A percentile compares a stretch with the other conserved stretches of the same genome.
These are phyloP conservation scores for Porcisia deanei DNA, from an alignment of 208 protist genomes.

Conservation along the genomic window DNA sequence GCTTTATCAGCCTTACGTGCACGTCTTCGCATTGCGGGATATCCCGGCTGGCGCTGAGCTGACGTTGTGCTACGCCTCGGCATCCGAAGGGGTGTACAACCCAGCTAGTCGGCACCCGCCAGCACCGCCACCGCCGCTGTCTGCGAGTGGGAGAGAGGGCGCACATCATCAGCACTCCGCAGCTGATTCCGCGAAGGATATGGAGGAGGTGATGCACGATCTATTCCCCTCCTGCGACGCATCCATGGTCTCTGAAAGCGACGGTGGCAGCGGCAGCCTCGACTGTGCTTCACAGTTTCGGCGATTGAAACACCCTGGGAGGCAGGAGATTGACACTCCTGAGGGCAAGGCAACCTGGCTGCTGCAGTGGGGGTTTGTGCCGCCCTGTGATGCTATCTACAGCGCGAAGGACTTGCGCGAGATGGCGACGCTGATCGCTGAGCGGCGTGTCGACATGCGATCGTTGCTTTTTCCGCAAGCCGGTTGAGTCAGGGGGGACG, in stretches of 20 bases:
- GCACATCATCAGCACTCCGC: background rate
- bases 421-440: constrained; percentile 70
- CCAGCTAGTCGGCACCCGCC: constrained; percentile 9
- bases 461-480: constrained; percentile 34
- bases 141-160: background rate
- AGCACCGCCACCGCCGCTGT: constrained; percentile 5
- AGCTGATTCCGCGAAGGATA: background rate
- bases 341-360: constrained; percentile 70
- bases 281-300: constrained; percentile 10
- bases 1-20: constrained; percentile 77
- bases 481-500: background rate
- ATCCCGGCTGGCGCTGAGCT: constrained; percentile 68
- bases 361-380: constrained; percentile 86
- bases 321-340: constrained; percentile 39
- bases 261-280: background rate
- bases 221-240: background rate
- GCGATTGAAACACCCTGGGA: constrained; percentile 23
- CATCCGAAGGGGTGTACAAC: constrained; percentile 33
- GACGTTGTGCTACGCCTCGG: constrained; percentile 75
- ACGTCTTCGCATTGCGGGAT: constrained; percentile 76
- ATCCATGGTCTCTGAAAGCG: background rate
- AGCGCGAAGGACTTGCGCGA: constrained; percentile 64
- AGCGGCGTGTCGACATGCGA: constrained; percentile 70
- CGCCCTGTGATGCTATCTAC: constrained; percentile 59
- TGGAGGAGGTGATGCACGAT: constrained; percentile 6